Percentiles rank a stretch among this genome's conserved stretches.
Evolutionary conservation across 2,329 filamentous ascomycete species (phyloP).

Genomic region (Fulvia fulva): DNA sequence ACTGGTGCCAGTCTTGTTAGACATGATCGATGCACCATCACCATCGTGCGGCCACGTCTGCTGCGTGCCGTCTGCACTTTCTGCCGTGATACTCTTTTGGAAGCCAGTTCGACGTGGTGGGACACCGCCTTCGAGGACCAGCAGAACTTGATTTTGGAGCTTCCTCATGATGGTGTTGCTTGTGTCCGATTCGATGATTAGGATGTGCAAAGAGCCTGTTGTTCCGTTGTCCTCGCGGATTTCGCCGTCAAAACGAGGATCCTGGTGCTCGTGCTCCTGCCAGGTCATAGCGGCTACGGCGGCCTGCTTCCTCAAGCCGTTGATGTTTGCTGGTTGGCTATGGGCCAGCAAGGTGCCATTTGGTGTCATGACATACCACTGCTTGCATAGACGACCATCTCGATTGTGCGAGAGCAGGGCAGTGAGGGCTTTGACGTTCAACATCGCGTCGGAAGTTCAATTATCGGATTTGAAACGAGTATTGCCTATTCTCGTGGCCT

Average conservation of each 20-base stretch:
- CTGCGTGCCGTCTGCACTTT: conserved; percentile 38
- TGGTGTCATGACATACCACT: conserved; percentile 48
- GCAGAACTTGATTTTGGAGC: conserved; percentile 44
- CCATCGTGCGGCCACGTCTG: conserved; percentile 14
- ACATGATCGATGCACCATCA: conserved; percentile 6
- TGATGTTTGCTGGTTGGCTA: conserved; percentile 46
- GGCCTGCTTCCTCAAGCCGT: conserved; percentile 47
- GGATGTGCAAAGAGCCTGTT: conserved; percentile 36
- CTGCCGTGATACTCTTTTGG: conserved; percentile 42
- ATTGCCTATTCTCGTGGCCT: too few relatives aligned
- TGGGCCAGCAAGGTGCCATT: conserved; percentile 50
- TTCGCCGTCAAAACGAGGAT: conserved; percentile 17
- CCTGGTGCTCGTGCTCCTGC: conserved; percentile 40
- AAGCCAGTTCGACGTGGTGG: conserved; percentile 38
- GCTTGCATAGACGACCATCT: conserved; percentile 40
- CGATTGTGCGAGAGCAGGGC: conserved; percentile 43
- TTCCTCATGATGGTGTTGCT: conserved; percentile 46
- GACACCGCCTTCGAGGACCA: conserved; percentile 47
- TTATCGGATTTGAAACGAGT: not conserved
- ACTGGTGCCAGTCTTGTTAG: conserved; percentile 17
- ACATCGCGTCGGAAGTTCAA: conserved; percentile 31
- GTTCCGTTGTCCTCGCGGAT: conserved; percentile 15
- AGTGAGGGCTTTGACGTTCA: conserved; percentile 42
- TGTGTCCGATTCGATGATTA: conserved; percentile 45
- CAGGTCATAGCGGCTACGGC: conserved; percentile 48